Evolutionary conservation across 176 grass and related monocot species (phyloP), one percentile per base, ranked within the genome.

Genomic region (Tuctoria greenei): DNA sequence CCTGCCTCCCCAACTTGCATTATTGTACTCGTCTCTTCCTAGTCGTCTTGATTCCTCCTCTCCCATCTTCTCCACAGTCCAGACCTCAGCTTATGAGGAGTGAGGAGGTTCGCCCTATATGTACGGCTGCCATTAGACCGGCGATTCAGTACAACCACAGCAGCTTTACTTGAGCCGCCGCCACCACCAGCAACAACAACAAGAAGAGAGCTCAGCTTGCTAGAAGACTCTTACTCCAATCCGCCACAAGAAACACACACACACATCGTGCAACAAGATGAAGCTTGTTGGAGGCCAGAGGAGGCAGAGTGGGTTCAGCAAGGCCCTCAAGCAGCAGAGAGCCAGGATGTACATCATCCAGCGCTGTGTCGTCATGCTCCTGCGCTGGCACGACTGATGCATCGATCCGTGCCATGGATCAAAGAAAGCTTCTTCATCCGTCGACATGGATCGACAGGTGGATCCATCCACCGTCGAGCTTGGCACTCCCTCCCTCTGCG

Each of bases 311-410:
- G 74, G 79, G 1, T 35, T 87, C 74, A 18, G 74, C 60, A 83
- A 47, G 85, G 56, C 52, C 10, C 44, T 87, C 7, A 87, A 83
- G 54, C 43, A 83, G 74, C 85, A 87, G 68, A 87, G 42, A 61
- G 80, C 85, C 1, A 78, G 74, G 80, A 45, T 87, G 74, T 87
- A 87, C 80, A 79, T 87, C 85, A 87, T 87, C 74, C 68, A 87
- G 68, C 80, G 85, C 74, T 87, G 85, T 79, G 85, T 87, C 51
- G 79, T 87, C 79, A 87, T 83, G 85, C 85, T 87, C 51, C 79
- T 83, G 2, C 73, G 79, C 2, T 83, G 80, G 68, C 74, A 87
- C 61, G 85, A 83, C 68, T 87, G 72, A 86, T 61, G 1, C 9
- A 16, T 17, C 10, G 8, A 1, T 60, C 26, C 31, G 1, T 39